Base-by-base conservation (phyloP, 352 stramenopile genomes). In the Globisporangium acanthophoron region DNA sequence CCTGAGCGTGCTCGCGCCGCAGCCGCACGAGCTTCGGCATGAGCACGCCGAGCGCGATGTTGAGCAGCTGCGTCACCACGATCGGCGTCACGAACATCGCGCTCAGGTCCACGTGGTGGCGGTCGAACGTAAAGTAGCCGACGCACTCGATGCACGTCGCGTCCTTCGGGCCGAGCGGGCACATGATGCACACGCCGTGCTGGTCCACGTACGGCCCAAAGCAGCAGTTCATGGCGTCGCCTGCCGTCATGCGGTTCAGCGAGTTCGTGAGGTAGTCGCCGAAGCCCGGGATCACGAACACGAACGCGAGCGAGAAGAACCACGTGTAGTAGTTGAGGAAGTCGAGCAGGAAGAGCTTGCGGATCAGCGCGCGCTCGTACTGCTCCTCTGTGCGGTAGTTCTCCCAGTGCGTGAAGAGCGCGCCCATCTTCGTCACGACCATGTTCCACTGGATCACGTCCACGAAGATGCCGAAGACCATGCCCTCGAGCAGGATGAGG, bases 301-400 rank as follows among this genome's bases (percentile, higher is more conserved):
- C 73, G 61, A 96, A 96, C 15, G 86, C 84, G 37, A 96, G 78
- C 62, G 78, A 90, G 65, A 96, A 96, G 67, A 96, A 96, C 86
- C 86, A 96, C 56, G 85, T 96, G 69, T 93, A 96, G 72, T 96
- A 96, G 71, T 96, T 96, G 31, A 96, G 66, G 50, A 96, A 96
- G 52, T 96, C 86, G 27, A 96, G 62, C 44, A 92, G 40, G 47
- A 96, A 92, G 13, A 96, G 67, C 59, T 96, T 94, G 15, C 80
- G 77, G 50, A 96, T 86, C 37, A 96, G 62, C 15, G 84, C 72
- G 52, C 79, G 87, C 59, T 96, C 86, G 59, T 87, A 92, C 60
- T 90, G 76, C 60, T 96, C 86, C 50, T 92, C 80, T 0, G 86
- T 96, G 18, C 73, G 71, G 61, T 90, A 94, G 61, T 96, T 96